Base-by-base conservation (phyloP, 1,284 basidiomycete species). In the Abortiporus biennis region DNA sequence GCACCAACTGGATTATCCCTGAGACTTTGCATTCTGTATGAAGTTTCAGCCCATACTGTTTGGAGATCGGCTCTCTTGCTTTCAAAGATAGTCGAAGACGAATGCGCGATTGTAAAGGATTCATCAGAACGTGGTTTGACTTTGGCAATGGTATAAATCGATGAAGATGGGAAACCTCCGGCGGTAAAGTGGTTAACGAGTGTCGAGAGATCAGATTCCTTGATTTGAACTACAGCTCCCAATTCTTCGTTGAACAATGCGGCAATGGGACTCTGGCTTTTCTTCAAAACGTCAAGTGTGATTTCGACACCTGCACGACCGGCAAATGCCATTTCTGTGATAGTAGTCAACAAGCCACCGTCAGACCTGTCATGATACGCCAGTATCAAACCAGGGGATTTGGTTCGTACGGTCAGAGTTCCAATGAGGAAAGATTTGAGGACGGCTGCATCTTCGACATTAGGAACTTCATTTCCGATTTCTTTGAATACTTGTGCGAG, bases 351-450 rank as follows among this genome's bases (percentile, higher is more conserved):
- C 25, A 99, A 68, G 35, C 95, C 96, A 43, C 96, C 96, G 56
- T 99, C 96, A 0, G 95, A 98, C 16, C 95, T 83, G 65, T 99
- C 96, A 62, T 99, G 96, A 62, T 99, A 99, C 0, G 96, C 94
- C 30, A 98, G 71, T 0, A 99, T 81, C 19, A 89, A 60, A 1
- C 69, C 77, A 4, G 79, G 74, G 37, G 78, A 65, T 3, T 67
- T 67, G 44, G 64, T 58, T 57, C 85, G 85, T 37, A 92, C 70
- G 4, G 67, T 64, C 57, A 91, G 84, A 50, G 84, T 85, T 5
- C 79, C 89, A 38, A 68, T 61, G 62, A 96, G 84, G 75, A 98
- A 98, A 2, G 85, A 70, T 59, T 85, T 90, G 52, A 98, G 67
- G 9, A 81, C 62, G 4, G 67, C 65, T 4, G 91, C 72, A 53